Evolutionary conservation across 2,329 filamentous ascomycete genomes (phyloP).

Genomic region (Zymoseptoria pseudotritici): DNA sequence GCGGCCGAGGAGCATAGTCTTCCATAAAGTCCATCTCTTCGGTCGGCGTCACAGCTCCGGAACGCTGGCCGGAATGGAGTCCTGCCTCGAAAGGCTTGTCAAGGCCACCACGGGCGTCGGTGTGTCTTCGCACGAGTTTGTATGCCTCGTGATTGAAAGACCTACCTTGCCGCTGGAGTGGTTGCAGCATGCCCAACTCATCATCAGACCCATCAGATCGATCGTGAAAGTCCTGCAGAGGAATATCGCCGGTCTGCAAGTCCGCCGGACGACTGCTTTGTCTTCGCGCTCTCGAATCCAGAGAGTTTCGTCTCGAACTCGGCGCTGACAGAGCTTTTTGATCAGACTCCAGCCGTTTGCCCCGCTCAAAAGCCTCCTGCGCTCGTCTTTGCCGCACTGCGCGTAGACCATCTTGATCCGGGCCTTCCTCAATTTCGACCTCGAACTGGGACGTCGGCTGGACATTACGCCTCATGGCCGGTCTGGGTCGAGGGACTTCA

Average conservation of each 20-base stretch:
- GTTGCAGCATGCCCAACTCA: conserved; percentile 10
- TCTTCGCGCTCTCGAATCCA: conserved; percentile 6
- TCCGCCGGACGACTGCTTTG: conserved; percentile 4
- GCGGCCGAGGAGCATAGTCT: conserved; percentile 59
- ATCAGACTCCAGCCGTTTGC: conserved; percentile 27
- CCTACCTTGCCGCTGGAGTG: conserved; percentile 17
- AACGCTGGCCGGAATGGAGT: conserved; percentile 21
- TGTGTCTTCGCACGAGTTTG: conserved; percentile 37
- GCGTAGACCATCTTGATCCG: conserved; percentile 17
- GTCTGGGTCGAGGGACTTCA: conserved; percentile 21
- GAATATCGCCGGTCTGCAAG: conserved; percentile 21
- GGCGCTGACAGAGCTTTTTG: conserved; percentile 24
- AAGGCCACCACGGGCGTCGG: conserved; percentile 13
- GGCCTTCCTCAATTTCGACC: conserved; percentile 18
- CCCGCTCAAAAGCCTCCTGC: conserved; percentile 28
- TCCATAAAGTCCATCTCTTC: conserved; percentile 46
- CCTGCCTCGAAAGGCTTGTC: conserved; percentile 24
- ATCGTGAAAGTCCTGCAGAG: conserved; percentile 25
- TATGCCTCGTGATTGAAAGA: conserved; percentile 36
- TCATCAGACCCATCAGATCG: conserved; percentile 11
- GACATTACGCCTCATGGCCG: conserved; percentile 23
- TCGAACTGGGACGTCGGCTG: conserved; percentile 6
- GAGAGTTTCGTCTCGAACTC: conserved; percentile 25
- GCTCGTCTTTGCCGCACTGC: conserved; percentile 20
- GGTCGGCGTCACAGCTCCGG: conserved; percentile 43